A percentile compares a stretch with the other conserved stretches of the same genome.
phyloP scores from a whole-genome alignment of 208 protist genomes.

The Endotrypanum monterogeii region DNA sequence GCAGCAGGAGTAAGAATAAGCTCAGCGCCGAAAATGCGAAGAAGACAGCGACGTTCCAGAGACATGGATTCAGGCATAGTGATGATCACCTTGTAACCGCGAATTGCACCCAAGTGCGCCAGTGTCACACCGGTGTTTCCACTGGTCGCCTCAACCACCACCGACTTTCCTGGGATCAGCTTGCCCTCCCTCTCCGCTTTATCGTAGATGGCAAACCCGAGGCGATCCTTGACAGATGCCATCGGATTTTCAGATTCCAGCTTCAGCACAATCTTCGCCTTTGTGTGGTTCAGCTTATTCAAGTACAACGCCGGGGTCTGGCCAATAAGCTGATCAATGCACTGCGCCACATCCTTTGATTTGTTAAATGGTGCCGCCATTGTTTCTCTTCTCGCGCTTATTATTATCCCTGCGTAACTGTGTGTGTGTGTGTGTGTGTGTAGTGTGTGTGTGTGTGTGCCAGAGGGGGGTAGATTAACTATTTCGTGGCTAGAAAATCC shows the following conservation, averaged over 20 bases:
- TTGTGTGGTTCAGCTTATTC: slow-evolving; percentile 74
- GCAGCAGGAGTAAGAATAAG: slow-evolving; percentile 89
- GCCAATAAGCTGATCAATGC: slow-evolving; percentile 85
- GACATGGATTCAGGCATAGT: slow-evolving; percentile 93
- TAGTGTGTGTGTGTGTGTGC: not conserved
- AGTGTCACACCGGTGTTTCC: slow-evolving; percentile 92
- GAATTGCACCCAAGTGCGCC: slow-evolving; percentile 75
- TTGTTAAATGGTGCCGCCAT: slow-evolving; percentile 47
- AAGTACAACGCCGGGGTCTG: slow-evolving; percentile 91
- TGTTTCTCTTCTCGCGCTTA: not conserved
- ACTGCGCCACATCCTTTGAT: slow-evolving; percentile 58
- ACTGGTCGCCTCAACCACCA: slow-evolving; percentile 89
- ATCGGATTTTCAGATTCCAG: slow-evolving; percentile 87
- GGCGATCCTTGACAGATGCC: slow-evolving; percentile 88
- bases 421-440: not conserved
- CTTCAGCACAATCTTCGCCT: slow-evolving; percentile 84
- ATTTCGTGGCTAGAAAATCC: not conserved
- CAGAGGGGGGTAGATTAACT: not conserved
- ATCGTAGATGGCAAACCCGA: slow-evolving; percentile 78
- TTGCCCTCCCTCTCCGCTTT: slow-evolving; percentile 84
- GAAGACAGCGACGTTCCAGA: slow-evolving; percentile 79
- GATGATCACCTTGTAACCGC: slow-evolving; percentile 90
- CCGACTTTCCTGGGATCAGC: slow-evolving; percentile 76
- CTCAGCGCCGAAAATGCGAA: slow-evolving; percentile 87
- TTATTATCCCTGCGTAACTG: not conserved